Base-by-base conservation (phyloP, 1,139 yeast species). In the Scheffersomyces cryptocercus region DNA sequence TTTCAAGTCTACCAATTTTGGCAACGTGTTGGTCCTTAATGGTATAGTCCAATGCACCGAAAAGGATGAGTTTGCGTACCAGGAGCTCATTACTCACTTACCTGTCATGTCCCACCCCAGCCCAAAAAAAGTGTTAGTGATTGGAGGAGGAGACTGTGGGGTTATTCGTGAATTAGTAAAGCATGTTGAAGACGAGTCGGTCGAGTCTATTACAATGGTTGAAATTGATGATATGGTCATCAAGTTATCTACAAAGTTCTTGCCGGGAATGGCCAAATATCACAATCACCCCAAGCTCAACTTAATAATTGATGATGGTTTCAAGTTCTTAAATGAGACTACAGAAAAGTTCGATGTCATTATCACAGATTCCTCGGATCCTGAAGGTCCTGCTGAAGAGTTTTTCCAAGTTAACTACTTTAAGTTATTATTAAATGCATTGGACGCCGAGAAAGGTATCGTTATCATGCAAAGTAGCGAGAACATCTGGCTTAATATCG, bases 321-420 rank as follows among this genome's bases (percentile, higher is more conserved):
- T 93, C 70, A 77, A 88, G 68, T 91, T 74, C 63, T 73, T 91
- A 55, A 75, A 79, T 47, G 73, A 76, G 38, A 52, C 51, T 15
- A 46, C 45, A 2, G 63, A 61, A 26, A 76, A 78, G 54, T 91
- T 76, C 61, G 98, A 93, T 64, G 85, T 91, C 39, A 90, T 93
- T 53, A 90, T 93, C 56, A 90, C 97, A 31, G 99, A 93, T 65
- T 88, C 97, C 8, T 87, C 96, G 9, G 99, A 93, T 64, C 98
- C 98, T 2, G 98, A 93, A 59, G 99, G 99, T 1, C 99, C 99
- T 8, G 99, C 99, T 3, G 96, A 85, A 58, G 88, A 89, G 38
- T 86, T 93, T 53, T 93, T 93, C 75, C 91, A 90, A 67, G 77
- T 80, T 53, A 82, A 81, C 48, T 93, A 91, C 70, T 93, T 91